These are phyloP conservation scores for Teratosphaeria pseudoeucalypti DNA, from an alignment of 2,329 filamentous ascomycete species.

Conservation along the genomic window DNA sequence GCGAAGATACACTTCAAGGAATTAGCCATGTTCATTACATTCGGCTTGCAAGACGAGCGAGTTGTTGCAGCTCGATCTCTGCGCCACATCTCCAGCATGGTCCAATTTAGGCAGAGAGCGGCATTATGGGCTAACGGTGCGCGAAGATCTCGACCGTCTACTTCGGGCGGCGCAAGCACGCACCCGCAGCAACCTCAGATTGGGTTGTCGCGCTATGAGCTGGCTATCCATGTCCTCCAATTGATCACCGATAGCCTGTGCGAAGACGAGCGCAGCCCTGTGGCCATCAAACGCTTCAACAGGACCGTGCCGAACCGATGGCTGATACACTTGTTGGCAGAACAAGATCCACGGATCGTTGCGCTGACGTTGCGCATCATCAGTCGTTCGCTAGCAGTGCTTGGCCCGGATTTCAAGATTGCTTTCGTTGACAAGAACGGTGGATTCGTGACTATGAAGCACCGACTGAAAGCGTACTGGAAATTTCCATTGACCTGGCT, in stretches of 20 bases:
- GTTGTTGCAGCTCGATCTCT: conserved; percentile 16
- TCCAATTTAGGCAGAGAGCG: conserved; percentile 17
- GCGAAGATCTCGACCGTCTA: conserved; percentile 16
- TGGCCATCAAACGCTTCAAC: conserved; percentile 56
- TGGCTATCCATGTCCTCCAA: conserved; percentile 19
- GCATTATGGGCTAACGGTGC: conserved; percentile 19
- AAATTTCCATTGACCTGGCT: conserved; percentile 75
- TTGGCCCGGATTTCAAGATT: conserved; percentile 68
- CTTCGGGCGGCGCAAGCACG: conserved; percentile 12
- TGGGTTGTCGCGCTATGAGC: conserved; percentile 17
- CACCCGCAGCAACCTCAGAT: conserved; percentile 1
- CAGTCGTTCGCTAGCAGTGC: conserved; percentile 69
- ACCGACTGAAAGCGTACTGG: conserved; percentile 80
- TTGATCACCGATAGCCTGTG: conserved; percentile 18
- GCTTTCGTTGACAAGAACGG: conserved; percentile 82
- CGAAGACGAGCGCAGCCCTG: conserved; percentile 14
- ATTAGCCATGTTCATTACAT: conserved; percentile 85
- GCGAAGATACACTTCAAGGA: conserved; percentile 78
- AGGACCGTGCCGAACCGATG: conserved; percentile 86
- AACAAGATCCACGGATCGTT: conserved; percentile 74
- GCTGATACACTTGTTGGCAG: conserved; percentile 70
- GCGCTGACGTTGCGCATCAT: conserved; percentile 73
- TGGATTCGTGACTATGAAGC: conserved; percentile 77
- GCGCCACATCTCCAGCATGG: conserved; percentile 18
- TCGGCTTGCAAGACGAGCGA: conserved; percentile 63